Conservation (phyloP, 139 green algal genomes). For the Bryopsis sp. region DNA sequence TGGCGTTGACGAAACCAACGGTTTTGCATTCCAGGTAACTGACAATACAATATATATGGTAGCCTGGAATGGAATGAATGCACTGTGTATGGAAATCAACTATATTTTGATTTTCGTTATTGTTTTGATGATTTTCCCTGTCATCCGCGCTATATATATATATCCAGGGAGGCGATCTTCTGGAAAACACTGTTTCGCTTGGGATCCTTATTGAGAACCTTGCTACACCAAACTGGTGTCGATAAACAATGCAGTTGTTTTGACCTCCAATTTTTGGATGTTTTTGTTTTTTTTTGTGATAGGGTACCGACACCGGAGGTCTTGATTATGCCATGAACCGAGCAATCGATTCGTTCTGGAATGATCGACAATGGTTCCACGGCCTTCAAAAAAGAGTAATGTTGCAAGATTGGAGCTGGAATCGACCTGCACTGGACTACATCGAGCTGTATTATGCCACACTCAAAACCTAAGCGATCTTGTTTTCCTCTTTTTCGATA, state of each 20-base stretch:
- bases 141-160: too few species aligned
- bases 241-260: too few species aligned
- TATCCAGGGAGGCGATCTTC: too few species aligned
- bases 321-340: conserved; percentile 91
- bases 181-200: too few species aligned
- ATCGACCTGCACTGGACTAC: conserved; percentile 85
- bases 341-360: conserved; percentile 56
- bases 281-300: conserved; percentile 32
- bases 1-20: conserved; percentile 61
- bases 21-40: conserved; percentile 70
- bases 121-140: too few species aligned
- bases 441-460: conserved; percentile 89
- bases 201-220: too few species aligned
- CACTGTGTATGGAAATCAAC: too few species aligned
- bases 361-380: conserved; percentile 60
- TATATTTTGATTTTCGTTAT: too few species aligned
- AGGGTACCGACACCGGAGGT: conserved; percentile 68
- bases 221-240: too few species aligned
- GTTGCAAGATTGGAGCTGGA: conserved; percentile 84
- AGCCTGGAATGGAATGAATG: too few species aligned
- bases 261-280: neutral
- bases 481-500: too few species aligned
- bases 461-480: conserved; percentile 34
- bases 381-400: conserved; percentile 39
- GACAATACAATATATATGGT: too few species aligned